phyloP scores from a whole-genome alignment of 805 yeast species.

The Dipodascus geniculatus region DNA sequence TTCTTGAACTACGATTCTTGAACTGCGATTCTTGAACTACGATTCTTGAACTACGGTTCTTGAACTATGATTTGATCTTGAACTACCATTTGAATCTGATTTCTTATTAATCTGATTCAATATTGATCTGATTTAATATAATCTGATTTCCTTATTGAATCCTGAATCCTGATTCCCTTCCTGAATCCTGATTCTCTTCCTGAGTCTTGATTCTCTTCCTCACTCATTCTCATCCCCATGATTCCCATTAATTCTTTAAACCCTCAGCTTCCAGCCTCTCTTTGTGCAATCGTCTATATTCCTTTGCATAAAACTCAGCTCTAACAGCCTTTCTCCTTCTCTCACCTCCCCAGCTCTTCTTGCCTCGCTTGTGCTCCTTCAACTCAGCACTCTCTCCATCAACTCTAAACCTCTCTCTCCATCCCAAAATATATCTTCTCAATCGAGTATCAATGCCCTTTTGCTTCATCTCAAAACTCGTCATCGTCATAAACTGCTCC shows the following conservation, averaged over 20 bases:
- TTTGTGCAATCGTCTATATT: background rate
- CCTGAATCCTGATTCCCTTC: too few species aligned
- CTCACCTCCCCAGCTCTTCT: slow-evolving; percentile 79
- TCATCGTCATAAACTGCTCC: slow-evolving; percentile 50
- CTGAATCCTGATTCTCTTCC: too few species aligned
- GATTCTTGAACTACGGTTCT: too few species aligned
- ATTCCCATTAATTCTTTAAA: too few species aligned
- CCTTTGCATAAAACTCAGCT: background rate
- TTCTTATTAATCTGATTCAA: too few species aligned
- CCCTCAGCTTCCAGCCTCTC: background rate
- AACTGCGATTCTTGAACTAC: background rate
- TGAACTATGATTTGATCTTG: too few species aligned
- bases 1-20: too few species aligned
- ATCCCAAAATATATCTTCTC: slow-evolving; percentile 54
- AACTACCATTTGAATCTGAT: too few species aligned
- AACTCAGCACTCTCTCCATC: slow-evolving; percentile 37
- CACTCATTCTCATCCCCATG: too few species aligned
- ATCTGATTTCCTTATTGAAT: too few species aligned
- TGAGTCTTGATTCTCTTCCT: too few species aligned
- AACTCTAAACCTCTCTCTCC: slow-evolving; percentile 51
- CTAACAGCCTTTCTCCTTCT: slow-evolving; percentile 45
- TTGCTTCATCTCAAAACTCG: slow-evolving; percentile 49
- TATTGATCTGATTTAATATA: too few species aligned
- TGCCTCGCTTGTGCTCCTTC: slow-evolving; percentile 49
- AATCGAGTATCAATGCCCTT: slow-evolving; percentile 65